A percentile compares a stretch with the other conserved stretches of the same genome.
These are phyloP conservation scores for Cyclotella sp. DNA, from an alignment of 108 stramenopile species.

Conservation along the genomic window DNA sequence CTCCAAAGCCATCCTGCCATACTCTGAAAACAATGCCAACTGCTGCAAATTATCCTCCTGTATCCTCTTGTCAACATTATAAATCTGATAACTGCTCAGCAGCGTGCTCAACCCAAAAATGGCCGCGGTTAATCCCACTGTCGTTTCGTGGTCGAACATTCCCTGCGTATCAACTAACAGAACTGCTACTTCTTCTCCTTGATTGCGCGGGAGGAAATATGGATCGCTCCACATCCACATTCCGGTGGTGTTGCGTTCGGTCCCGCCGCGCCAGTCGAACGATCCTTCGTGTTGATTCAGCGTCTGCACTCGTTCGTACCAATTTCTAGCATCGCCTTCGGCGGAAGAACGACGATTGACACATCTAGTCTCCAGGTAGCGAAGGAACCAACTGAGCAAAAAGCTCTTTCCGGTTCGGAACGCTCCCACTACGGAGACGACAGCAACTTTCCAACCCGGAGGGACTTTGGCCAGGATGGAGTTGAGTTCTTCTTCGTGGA, in stretches of 20 bases:
- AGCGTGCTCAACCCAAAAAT: conserved; percentile 97
- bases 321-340: conserved; percentile 47
- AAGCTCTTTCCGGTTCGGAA: conserved; percentile 98
- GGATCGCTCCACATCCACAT: conserved; percentile 99
- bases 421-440: conserved; percentile 97
- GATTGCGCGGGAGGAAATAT: conserved; percentile 70
- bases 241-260: conserved; percentile 95
- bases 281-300: conserved; percentile 67
- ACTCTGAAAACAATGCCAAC: conserved; percentile 97
- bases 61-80: conserved; percentile 98
- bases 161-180: conserved; percentile 99
- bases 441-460: conserved; percentile 88
- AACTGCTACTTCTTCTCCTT: conserved; percentile 84
- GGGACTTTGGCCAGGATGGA: conserved; percentile 79
- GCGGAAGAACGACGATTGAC: conserved; percentile 23
- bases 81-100: conserved; percentile 93
- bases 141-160: conserved; percentile 99
- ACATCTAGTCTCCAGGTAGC: conserved; percentile 74
- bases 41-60: conserved; percentile 99
- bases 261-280: conserved; percentile 96
- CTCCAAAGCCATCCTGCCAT: conserved; percentile 92
- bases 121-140: conserved; percentile 94
- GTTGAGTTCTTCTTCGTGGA: conserved; percentile 84
- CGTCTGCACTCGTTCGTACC: conserved; percentile 68
- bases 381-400: conserved; percentile 94